Base-by-base conservation (phyloP, 176 grass and related monocot genomes). In the Aegilops umbellulata region DNA sequence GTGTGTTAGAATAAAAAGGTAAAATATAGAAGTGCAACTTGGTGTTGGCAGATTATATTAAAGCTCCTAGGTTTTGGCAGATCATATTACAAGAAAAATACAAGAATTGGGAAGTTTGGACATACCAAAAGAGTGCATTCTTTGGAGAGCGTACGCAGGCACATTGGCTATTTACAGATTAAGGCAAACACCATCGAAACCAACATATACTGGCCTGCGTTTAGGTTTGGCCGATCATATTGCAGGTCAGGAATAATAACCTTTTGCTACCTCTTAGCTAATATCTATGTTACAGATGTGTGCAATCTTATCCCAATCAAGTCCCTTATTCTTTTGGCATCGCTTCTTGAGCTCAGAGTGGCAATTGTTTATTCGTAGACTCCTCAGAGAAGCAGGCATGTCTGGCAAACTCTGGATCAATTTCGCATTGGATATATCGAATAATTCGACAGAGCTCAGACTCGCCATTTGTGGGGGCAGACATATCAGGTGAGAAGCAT, bases 351-450 rank as follows among this genome's bases (percentile, higher is more conserved):
- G 55, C 25, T 73, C 38, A 14, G 66, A 46, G 27, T 71, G 53
- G 53, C 77, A 86, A 14, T 71, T 24, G 5, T 72, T 9, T 20
- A 86, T 80, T 36, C 9, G 53, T 34, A 86, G 77, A 46, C 0
- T 63, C n/a, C 5, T 73, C 22, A 86, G 66, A 63, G 84, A 80
- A 47, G 38, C 3, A 26, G 77, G 84, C 84, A 86, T 73, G 32
- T 62, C 36, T 1, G 77, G 77, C 60, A 86, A 53, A 39, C 11
- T 79, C 25, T 49, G 36, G 9, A 80, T 61, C 76, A 80, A 16
- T 7, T 80, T 71, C 31, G 53, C 84, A 73, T 86, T 61, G 53
- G 14, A 39, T 63, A 86, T 63, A 14, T 80, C 12, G 8, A 86
- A 49, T 42, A 36, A 80, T 65, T 10, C 7, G 12, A 86, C 13